phyloP scores from a whole-genome alignment of 2,329 filamentous ascomycete genomes.

The Triangularia setosa region DNA sequence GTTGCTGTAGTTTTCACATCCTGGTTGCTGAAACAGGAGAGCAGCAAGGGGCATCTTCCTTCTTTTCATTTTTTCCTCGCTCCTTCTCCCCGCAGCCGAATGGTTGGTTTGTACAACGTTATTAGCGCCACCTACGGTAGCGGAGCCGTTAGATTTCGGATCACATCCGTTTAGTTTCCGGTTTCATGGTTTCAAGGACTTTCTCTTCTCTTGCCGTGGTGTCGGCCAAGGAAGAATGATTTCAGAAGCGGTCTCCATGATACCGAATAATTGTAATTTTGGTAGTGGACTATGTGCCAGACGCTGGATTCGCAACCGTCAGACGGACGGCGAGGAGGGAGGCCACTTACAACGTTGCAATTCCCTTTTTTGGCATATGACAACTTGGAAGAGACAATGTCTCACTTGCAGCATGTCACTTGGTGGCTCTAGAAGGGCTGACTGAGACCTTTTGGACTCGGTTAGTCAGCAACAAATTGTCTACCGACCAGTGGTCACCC shows the following conservation, averaged over 20 bases:
- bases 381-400: constrained; percentile 2
- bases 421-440: background rate
- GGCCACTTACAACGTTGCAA: constrained; percentile 5
- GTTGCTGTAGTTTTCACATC: background rate
- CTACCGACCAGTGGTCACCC: background rate
- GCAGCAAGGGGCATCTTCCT: background rate
- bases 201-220: background rate
- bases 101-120: background rate
- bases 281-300: background rate
- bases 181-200: background rate
- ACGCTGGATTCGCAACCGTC: background rate
- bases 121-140: background rate
- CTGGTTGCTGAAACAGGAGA: constrained; percentile 17
- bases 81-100: background rate
- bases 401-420: background rate
- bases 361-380: background rate
- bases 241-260: background rate
- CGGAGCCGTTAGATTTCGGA: background rate
- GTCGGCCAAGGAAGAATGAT: background rate
- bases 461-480: no score
- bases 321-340: background rate
- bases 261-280: background rate
- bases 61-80: background rate
- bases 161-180: background rate
- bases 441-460: background rate